phyloP scores from a whole-genome alignment of 2,329 filamentous ascomycete genomes.

The Penicillium sumatraense region DNA sequence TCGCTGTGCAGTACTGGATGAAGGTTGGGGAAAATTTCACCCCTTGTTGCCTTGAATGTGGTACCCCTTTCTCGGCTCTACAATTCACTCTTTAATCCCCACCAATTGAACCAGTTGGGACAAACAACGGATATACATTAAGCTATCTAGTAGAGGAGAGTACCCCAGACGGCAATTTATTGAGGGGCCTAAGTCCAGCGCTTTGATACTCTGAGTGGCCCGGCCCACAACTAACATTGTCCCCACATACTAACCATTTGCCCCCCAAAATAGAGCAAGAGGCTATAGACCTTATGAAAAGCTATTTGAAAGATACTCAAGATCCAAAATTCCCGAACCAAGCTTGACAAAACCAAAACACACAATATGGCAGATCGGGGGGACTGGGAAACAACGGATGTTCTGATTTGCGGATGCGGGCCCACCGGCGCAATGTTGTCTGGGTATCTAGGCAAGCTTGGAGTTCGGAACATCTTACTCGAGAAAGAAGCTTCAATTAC shows the following conservation, averaged over 20 bases:
- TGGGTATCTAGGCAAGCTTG: constrained; percentile 28
- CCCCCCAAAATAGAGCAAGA: not conserved
- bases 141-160: no score
- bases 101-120: no score
- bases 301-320: not conserved
- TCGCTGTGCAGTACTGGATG: no score
- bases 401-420: constrained; percentile 38
- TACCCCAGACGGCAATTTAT: not conserved
- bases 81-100: not conserved
- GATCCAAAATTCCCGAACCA: not conserved
- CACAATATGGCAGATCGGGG: not conserved
- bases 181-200: not conserved
- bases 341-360: no score
- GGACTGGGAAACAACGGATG: constrained; percentile 27
- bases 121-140: no score
- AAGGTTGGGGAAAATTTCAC: no score
- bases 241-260: not conserved
- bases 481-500: constrained; percentile 34
- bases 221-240: not conserved
- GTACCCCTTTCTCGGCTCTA: not conserved
- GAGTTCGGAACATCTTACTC: constrained; percentile 32
- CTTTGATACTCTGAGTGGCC: not conserved
- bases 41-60: not conserved
- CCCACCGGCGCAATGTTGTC: constrained; percentile 36
- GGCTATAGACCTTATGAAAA: not conserved